Evolutionary conservation across 805 yeast genomes (phyloP).

Genomic region (Metschnikowia gelsemii): DNA sequence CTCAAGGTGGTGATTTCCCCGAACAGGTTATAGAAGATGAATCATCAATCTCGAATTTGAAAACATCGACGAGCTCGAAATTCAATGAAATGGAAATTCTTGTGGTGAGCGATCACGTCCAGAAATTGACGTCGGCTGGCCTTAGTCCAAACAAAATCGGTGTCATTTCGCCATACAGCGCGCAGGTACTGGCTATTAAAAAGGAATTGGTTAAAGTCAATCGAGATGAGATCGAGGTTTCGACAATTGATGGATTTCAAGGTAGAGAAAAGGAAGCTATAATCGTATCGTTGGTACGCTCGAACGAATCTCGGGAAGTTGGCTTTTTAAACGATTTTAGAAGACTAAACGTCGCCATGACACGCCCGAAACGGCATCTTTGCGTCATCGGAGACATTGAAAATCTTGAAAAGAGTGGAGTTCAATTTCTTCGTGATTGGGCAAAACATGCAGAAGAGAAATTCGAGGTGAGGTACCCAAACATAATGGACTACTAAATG

Average conservation of each 20-base stretch:
- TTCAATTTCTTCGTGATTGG: slow-evolving; percentile 61
- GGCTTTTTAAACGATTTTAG: slow-evolving; percentile 81
- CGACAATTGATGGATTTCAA: slow-evolving; percentile 95
- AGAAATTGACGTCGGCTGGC: slow-evolving; percentile 49
- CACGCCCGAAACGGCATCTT: slow-evolving; percentile 82
- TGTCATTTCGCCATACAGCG: slow-evolving; percentile 84
- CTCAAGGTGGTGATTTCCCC: slow-evolving; percentile 83
- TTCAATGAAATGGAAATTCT: slow-evolving; percentile 75
- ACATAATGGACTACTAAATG: slow-evolving; percentile 12
- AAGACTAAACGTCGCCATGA: slow-evolving; percentile 89
- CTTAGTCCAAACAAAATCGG: slow-evolving; percentile 65
- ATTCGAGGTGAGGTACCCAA: slow-evolving; percentile 67
- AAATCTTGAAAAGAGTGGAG: slow-evolving; percentile 47
- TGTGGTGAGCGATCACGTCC: slow-evolving; percentile 58
- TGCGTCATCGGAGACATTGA: slow-evolving; percentile 88
- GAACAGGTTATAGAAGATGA: slow-evolving; percentile 50
- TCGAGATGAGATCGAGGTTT: slow-evolving; percentile 58
- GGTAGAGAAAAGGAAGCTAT: slow-evolving; percentile 93
- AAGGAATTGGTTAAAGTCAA: slow-evolving; percentile 22
- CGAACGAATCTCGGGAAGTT: slow-evolving; percentile 66
- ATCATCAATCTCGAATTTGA: slow-evolving; percentile 1
- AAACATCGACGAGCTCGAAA: slow-evolving; percentile 49
- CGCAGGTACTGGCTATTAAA: slow-evolving; percentile 71
- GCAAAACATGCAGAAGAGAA: slow-evolving; percentile 64
- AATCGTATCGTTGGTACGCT: slow-evolving; percentile 75